Conservation (phyloP, 2,329 filamentous ascomycete species). For the Cordyceps pruinosa region DNA sequence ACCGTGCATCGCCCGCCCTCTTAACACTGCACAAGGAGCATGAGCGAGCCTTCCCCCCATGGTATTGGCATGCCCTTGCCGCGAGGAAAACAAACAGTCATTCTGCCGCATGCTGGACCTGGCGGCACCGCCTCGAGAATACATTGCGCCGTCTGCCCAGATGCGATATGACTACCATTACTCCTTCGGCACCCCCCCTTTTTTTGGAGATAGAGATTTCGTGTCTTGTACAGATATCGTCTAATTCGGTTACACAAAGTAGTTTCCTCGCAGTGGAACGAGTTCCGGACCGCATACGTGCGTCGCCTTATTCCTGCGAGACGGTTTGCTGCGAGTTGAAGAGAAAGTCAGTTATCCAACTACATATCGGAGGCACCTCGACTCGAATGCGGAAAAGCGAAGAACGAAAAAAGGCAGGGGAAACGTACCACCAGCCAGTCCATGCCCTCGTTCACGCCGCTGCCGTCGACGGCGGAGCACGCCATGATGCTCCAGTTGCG, state of each 20-base stretch:
- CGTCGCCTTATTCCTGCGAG: not conserved
- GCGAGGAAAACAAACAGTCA: too few species aligned
- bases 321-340: constrained; percentile 28
- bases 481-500: constrained; percentile 99
- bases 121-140: not conserved
- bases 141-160: constrained; percentile 20
- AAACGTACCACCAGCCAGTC: constrained; percentile 85
- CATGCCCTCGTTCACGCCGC: constrained; percentile 95
- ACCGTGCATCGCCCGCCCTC: not conserved
- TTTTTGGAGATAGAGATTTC: not conserved
- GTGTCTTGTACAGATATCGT: not conserved
- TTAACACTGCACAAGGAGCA: too few species aligned
- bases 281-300: too few species aligned
- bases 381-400: too few species aligned
- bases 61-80: not conserved
- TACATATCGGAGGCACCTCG: too few species aligned
- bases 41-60: too few species aligned
- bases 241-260: not conserved
- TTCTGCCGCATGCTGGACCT: not conserved
- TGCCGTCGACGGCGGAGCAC: constrained; percentile 91
- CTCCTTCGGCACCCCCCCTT: too few species aligned
- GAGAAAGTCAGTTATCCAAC: not conserved
- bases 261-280: not conserved
- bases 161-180: constrained; percentile 19
- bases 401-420: not conserved